Evolutionary conservation across 148 eudicot genomes (phyloP), one percentile per base, ranked within the genome.

Genomic region (Bassia scoparia): DNA sequence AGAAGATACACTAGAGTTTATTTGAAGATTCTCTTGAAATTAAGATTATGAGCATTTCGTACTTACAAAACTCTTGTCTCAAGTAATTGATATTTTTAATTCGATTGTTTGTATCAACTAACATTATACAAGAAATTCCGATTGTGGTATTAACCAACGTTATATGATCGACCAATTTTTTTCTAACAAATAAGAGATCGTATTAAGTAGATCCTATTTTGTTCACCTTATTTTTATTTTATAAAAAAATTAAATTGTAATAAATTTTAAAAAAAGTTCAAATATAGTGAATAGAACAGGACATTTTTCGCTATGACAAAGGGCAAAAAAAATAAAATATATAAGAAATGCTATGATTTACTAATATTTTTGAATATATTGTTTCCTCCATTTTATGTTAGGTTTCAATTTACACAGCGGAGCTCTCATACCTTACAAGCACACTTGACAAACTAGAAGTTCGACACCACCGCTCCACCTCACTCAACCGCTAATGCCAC

Each of bases 361-460:
- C 34, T 59, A 59, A 30, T 18, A 29, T 33, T 31, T 5, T 18
- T 33, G 0, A 17, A 2, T 31, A 1, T 14, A 59, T 59, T 59
- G 43, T 37, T 31, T 63, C 3, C 27, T 2, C 18, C 5, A 29
- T n/a, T n/a, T n/a, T 41, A 3, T 44, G 33, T 49, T 82, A 93
- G 98, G 97, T 94, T 70, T 89, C 58, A 88, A 85, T 77, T 76
- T 94, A 67, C 98, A 94, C n/a, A 83, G 80, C 97, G 10, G 98
- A 94, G 72, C 86, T 94, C 37, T 31, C 97, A 18, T 94, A 89
- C 85, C 85, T 70, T 94, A 37, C 97, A 91, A 85, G 97, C 97
- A 76, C 96, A 94, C 77, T 83, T 91, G 0, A 79, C 97, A 52
- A 63, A 85, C 49, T 94, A 53, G 93, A 94, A 76, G 83, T 87